phyloP scores from a whole-genome alignment of 2,329 filamentous ascomycete genomes.

The Aureobasidium zeae region DNA sequence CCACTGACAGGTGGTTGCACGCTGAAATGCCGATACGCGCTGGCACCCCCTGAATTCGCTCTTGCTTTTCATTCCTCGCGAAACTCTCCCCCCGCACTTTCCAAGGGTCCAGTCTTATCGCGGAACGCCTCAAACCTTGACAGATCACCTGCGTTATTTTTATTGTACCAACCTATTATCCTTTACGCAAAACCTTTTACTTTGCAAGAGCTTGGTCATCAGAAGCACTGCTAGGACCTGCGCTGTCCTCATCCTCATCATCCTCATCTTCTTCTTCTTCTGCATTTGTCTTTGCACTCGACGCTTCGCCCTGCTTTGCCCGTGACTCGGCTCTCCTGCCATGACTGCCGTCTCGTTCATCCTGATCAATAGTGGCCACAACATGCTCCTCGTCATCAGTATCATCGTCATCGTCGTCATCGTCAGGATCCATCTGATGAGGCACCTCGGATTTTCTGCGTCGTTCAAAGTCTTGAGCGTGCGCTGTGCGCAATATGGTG shows the following conservation, averaged over 20 bases:
- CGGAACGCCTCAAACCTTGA: conserved; percentile 4
- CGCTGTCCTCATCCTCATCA: conserved; percentile 3
- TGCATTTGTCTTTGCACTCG: conserved; percentile 1
- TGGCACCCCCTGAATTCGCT: conserved; percentile 9
- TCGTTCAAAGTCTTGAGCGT: conserved; percentile 87
- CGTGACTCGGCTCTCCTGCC: too few relatives aligned
- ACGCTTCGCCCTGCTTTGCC: not conserved
- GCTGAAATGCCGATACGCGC: conserved; percentile 6
- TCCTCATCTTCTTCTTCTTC: not conserved
- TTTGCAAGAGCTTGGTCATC: conserved; percentile 2
- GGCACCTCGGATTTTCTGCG: conserved; percentile 48
- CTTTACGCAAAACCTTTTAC: not conserved
- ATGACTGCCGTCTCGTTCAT: conserved; percentile 2
- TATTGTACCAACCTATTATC: not conserved
- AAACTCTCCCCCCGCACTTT: not conserved
- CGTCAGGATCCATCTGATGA: conserved; percentile 22
- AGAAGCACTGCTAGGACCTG: conserved; percentile 1
- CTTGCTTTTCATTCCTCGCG: conserved; percentile 6
- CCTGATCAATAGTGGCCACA: not conserved
- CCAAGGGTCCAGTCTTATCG: too few relatives aligned
- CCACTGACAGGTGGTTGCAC: not conserved
- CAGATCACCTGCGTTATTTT: not conserved
- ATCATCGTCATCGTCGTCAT: conserved; percentile 28
- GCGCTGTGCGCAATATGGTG: conserved; percentile 69
- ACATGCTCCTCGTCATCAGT: conserved; percentile 28